Base-by-base conservation (phyloP, 306 rosid species). In the Carpinus viminea region DNA sequence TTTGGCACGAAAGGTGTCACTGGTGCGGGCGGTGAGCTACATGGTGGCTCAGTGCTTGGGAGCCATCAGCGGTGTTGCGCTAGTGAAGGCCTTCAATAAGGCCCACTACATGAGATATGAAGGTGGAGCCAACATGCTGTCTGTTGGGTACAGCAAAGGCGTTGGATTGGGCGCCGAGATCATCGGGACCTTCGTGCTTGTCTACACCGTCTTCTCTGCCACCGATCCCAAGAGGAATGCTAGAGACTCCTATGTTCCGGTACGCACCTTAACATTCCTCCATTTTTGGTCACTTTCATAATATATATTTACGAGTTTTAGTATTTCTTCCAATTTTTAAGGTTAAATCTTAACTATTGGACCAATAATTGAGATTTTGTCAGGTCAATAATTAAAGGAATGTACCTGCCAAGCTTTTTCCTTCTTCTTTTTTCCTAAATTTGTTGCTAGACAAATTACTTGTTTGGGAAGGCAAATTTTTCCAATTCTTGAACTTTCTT, bases 201-300 rank as follows among this genome's bases (percentile, higher is more conserved):
- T 90, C 0, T 94, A 92, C 92, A 94, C 97, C 1, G 97, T 92
- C 4, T 90, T 92, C 92, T 95, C 98, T 41, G 98, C 98, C 8
- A 95, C 97, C 24, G 98, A 95, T 65, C 98, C 98, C 70, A 91
- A 95, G 83, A 87, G 98, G 76, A 91, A 2, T 57, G 98, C 98
- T 0, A 86, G 97, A 77, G 98, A 94, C 76, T 94, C 98, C 38
- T 96, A 94, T 70, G 95, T 94, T 36, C 98, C 98, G 78, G 98
- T 94, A 83, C 5, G 70, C 64, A 24, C 16, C 41, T n/a, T n/a
- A 1, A 10, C 17, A 1, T 18, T 38, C 16, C 21, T 18, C 47
- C 7, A 41, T 4, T 73, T 20, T 16, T 56, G 53, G 53, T 2
- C 12, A 3, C 53, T 50, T 50, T 4, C 17, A 50, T 12, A 4